phyloP scores from a whole-genome alignment of 331 rosid species.

The Pyrus hybrid region DNA sequence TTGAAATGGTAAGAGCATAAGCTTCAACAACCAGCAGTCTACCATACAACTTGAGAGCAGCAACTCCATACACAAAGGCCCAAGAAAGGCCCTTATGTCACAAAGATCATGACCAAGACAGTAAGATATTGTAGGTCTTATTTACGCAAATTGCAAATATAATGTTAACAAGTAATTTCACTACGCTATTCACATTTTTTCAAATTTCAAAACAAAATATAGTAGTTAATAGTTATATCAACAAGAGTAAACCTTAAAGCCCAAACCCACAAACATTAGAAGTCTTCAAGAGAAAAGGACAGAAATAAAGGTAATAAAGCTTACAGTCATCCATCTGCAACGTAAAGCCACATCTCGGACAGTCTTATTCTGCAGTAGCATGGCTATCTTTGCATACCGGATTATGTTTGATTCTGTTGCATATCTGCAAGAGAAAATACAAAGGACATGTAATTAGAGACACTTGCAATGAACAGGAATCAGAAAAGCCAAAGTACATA shows the following conservation, averaged over 20 bases:
- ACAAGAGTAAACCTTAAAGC: not conserved
- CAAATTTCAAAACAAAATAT: not conserved
- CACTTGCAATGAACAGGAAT: not conserved
- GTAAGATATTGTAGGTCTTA: not conserved
- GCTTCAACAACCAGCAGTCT: not conserved
- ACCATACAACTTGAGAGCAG: not conserved
- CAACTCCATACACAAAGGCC: not conserved
- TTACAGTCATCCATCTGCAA: constrained; percentile 96
- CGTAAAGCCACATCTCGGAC: constrained; percentile 94
- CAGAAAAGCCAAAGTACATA: not conserved
- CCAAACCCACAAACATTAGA: not conserved
- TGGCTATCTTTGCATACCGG: constrained; percentile 86
- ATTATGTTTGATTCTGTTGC: constrained; percentile 50
- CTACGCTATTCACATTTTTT: not conserved
- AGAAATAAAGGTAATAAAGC: constrained; percentile 7
- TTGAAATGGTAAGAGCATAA: not conserved
- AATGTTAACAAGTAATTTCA: not conserved
- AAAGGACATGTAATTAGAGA: not conserved
- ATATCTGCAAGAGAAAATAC: constrained; percentile 34
- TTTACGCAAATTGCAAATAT: not conserved
- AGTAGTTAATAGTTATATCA: not conserved
- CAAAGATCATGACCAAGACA: not conserved
- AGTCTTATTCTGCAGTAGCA: constrained; percentile 71
- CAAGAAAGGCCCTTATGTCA: not conserved
- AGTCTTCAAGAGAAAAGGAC: constrained; percentile 2